These are phyloP conservation scores for Rehmannia glutinosa DNA, from an alignment of 257 asterid species.

Conservation along the genomic window DNA sequence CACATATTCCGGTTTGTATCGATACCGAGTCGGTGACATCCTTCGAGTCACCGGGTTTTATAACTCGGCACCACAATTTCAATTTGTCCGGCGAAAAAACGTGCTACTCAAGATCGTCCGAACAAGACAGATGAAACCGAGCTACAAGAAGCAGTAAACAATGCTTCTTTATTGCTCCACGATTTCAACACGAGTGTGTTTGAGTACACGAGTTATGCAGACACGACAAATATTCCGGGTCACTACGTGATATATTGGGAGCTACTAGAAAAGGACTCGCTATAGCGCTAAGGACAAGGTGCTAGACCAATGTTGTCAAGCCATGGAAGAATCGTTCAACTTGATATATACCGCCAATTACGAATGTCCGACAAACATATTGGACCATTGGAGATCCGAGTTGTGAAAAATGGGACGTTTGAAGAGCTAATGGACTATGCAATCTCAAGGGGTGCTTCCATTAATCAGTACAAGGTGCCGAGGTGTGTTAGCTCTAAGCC, in stretches of 20 bases:
- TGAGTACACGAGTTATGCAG: conserved; percentile 34
- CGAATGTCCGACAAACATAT: too few relatives aligned
- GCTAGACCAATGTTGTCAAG: too few relatives aligned
- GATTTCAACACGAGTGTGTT: conserved; percentile 8
- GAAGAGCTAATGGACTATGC: too few relatives aligned
- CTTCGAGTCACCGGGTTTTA: conserved; percentile 30
- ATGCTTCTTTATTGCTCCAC: conserved; percentile 11
- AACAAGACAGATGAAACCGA: conserved; percentile 39
- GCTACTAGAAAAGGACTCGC: neutral
- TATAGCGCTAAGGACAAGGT: too few relatives aligned
- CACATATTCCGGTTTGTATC: conserved; percentile 33
- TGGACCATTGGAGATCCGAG: too few relatives aligned
- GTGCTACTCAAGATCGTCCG: conserved; percentile 28
- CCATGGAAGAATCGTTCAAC: too few relatives aligned
- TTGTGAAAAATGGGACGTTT: too few relatives aligned
- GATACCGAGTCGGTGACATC: conserved; percentile 37
- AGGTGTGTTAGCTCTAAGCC: too few relatives aligned
- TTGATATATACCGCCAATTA: too few relatives aligned
- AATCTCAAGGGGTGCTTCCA: too few relatives aligned
- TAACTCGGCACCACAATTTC: conserved; percentile 33
- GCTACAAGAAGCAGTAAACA: conserved; percentile 28
- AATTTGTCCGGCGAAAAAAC: conserved; percentile 24
- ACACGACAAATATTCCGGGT: conserved; percentile 25
- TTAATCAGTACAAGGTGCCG: too few relatives aligned
- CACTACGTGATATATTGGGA: conserved; percentile 34